phyloP scores from a whole-genome alignment of 768 basidiomycete species.

The Lentinula detonsa region DNA sequence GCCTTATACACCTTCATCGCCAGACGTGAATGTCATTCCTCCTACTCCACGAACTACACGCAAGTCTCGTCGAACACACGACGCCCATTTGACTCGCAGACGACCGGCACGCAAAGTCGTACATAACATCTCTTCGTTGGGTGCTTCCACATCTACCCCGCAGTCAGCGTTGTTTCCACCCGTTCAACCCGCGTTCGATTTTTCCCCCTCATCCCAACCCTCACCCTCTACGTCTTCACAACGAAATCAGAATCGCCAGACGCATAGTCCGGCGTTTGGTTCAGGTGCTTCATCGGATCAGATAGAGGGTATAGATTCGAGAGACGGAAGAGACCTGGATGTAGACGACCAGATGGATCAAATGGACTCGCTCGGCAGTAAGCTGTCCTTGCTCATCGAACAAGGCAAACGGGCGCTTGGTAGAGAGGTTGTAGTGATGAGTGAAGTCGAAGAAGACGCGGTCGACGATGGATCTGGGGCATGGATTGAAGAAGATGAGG shows the following conservation, averaged over 20 bases:
- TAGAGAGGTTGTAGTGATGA: conserved; percentile 74
- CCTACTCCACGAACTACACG: conserved; percentile 43
- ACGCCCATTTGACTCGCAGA: conserved; percentile 7
- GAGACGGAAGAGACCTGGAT: neutral
- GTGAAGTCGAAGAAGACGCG: conserved; percentile 67
- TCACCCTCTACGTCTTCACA: neutral
- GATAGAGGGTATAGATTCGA: neutral
- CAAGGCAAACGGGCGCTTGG: conserved; percentile 75
- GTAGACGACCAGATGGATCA: conserved; percentile 19
- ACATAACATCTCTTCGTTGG: conserved; percentile 6
- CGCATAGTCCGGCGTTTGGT: conserved; percentile 35
- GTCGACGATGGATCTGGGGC: conserved; percentile 69
- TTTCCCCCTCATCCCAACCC: conserved; percentile 16
- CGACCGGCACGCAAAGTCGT: conserved; percentile 4
- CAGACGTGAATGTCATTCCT: conserved; percentile 20
- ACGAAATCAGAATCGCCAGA: conserved; percentile 13
- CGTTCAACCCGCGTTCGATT: conserved; percentile 38
- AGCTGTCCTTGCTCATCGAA: conserved; percentile 62
- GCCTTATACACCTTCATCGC: conserved; percentile 14
- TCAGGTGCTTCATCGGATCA: conserved; percentile 29
- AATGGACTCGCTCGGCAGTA: conserved; percentile 83
- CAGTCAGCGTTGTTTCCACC: conserved; percentile 20
- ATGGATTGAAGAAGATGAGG: conserved; percentile 65
- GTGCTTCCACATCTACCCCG: conserved; percentile 7
- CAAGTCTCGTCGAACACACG: conserved; percentile 6